Evolutionary conservation across 148 eudicot genomes (phyloP).

Genomic region (Rhododendron mucronatum): DNA sequence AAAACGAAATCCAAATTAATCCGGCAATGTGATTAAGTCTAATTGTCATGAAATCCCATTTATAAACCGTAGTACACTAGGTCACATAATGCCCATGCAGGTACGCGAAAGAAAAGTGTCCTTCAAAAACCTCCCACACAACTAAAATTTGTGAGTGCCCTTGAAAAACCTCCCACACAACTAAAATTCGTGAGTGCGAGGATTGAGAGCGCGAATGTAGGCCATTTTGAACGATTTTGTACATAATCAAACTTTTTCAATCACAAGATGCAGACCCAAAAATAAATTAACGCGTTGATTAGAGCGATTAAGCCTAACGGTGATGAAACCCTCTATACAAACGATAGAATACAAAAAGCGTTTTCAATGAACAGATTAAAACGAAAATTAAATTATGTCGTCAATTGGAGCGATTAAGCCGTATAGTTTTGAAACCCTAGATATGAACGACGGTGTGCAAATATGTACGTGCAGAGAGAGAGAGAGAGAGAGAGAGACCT

Average conservation of each 20-base stretch:
- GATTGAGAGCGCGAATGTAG: neutral
- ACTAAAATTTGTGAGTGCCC: too few relatives aligned
- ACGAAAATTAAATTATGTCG: neutral
- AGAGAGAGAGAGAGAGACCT: constrained; percentile 16
- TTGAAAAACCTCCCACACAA: too few relatives aligned
- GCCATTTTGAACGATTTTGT: neutral
- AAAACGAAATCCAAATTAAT: neutral
- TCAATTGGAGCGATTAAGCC: neutral
- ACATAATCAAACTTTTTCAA: neutral
- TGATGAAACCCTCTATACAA: neutral
- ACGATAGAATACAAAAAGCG: neutral
- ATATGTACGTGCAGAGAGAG: neutral
- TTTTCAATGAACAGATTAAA: neutral
- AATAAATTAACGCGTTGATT: neutral
- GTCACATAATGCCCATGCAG: neutral
- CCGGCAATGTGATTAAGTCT: neutral
- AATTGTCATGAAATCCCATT: neutral
- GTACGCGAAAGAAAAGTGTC: neutral
- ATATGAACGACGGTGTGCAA: neutral
- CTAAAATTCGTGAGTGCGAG: too few relatives aligned
- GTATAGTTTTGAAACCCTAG: neutral
- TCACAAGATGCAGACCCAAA: too few relatives aligned
- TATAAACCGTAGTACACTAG: neutral
- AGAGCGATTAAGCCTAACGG: neutral
- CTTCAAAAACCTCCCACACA: too few relatives aligned